A percentile compares a stretch with the other conserved stretches of the same genome.
phyloP scores from a whole-genome alignment of 1,284 basidiomycete species.

The Microbotryum intermedium region DNA sequence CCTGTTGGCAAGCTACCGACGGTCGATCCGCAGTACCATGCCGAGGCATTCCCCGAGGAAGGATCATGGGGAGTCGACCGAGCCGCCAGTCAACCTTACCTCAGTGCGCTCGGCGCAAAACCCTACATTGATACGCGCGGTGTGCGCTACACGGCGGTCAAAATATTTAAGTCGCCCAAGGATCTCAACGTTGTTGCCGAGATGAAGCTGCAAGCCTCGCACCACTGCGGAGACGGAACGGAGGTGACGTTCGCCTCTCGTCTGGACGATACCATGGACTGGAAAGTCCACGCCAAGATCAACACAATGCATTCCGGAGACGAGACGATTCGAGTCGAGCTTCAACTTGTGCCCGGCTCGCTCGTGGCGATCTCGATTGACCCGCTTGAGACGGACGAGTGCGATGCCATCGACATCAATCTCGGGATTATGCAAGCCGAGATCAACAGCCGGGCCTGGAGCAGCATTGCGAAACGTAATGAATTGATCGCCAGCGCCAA shows the following conservation, averaged over 20 bases:
- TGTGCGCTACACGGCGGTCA: constrained; percentile 14
- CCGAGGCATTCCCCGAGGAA: not conserved
- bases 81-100: too few species aligned
- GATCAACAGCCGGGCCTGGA: constrained; percentile 20
- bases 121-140: constrained; percentile 9
- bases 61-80: constrained; percentile 5
- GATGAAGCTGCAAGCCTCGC: constrained; percentile 11
- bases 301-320: constrained; percentile 9
- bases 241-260: constrained; percentile 6
- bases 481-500: not conserved
- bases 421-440: constrained; percentile 14
- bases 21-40: not conserved
- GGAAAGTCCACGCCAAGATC: constrained; percentile 8
- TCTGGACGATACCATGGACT: constrained; percentile 1
- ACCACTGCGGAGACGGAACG: constrained; percentile 25
- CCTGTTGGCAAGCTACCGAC: constrained; percentile 1
- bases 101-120: not conserved
- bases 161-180: constrained; percentile 15
- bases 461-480: constrained; percentile 10
- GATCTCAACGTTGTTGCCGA: constrained; percentile 19
- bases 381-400: constrained; percentile 21
- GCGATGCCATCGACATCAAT: constrained; percentile 20
- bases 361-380: constrained; percentile 13
- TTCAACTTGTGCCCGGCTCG: constrained; percentile 13
- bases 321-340: constrained; percentile 9